Conservation (phyloP, 139 green algal genomes). For the Chlamydomonas incerta region DNA sequence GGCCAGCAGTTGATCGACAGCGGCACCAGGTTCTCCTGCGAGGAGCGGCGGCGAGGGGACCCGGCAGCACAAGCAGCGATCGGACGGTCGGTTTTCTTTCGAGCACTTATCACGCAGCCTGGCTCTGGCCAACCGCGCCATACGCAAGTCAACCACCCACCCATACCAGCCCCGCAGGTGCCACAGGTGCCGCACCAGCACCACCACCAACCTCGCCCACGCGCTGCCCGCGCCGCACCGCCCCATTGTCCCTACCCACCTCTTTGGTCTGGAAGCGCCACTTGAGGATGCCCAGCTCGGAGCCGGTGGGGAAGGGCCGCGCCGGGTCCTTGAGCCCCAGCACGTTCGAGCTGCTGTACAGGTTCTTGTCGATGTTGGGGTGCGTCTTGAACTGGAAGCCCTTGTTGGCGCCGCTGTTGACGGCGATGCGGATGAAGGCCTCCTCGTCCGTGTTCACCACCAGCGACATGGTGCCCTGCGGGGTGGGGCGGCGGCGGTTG, state of each 20-base stretch:
- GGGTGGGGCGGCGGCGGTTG: neutral
- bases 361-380: slow-evolving; percentile 99
- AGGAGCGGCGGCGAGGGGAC: too few species aligned
- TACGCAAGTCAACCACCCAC: too few species aligned
- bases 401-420: slow-evolving; percentile 70
- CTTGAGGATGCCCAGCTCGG: slow-evolving; percentile 95
- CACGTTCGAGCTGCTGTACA: slow-evolving; percentile 79
- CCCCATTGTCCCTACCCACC: slow-evolving; percentile 67
- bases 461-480: slow-evolving; percentile 59
- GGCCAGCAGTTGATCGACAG: slow-evolving; percentile 98
- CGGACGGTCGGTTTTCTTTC: too few species aligned
- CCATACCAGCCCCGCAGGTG: too few species aligned
- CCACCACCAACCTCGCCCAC: neutral
- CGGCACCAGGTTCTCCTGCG: slow-evolving; percentile 77
- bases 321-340: slow-evolving; percentile 94
- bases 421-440: slow-evolving; percentile 77
- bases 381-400: slow-evolving; percentile 99
- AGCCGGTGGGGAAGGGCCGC: slow-evolving; percentile 92
- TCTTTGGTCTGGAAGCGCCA: slow-evolving; percentile 91
- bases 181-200: neutral
- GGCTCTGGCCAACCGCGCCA: too few species aligned
- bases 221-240: neutral
- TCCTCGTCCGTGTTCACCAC: slow-evolving; percentile 75
- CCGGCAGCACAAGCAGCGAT: neutral
- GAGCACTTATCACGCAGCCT: too few species aligned